phyloP scores from a whole-genome alignment of 192 early-diverging fungal genomes.

The Funneliformis geosporum region DNA sequence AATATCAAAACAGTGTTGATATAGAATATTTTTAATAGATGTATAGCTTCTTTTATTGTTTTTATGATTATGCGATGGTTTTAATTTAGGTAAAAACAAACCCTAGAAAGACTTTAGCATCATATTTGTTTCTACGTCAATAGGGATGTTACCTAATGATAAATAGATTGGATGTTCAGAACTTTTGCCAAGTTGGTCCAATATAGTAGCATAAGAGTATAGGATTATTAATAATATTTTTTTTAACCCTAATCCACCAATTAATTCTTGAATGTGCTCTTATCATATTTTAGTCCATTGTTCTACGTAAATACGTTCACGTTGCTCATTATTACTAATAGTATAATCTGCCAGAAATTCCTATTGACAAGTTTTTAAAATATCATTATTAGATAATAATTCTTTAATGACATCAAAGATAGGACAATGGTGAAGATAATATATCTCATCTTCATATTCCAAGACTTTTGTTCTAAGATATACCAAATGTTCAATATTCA shows the following conservation, averaged over 20 bases:
- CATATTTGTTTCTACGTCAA: not conserved
- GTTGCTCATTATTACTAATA: not conserved
- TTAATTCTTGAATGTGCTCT: not conserved
- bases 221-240: not conserved
- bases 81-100: not conserved
- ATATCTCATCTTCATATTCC: not conserved
- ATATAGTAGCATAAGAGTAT: not conserved
- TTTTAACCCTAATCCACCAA: not conserved
- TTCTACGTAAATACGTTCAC: not conserved
- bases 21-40: not conserved
- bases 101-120: not conserved
- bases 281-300: not conserved
- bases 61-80: not conserved
- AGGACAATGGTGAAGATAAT: not conserved
- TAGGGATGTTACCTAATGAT: not conserved
- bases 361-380: not conserved
- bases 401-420: not conserved
- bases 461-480: not conserved
- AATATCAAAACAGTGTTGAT: not conserved
- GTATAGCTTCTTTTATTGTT: not conserved
- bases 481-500: not conserved
- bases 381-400: not conserved
- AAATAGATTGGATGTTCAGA: not conserved
- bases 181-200: not conserved
- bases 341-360: not conserved